Conservation (phyloP, 129 eudicot genomes). For the Helianthus annuus region HanXRQr2.0-SUNRISE NC_035439.2:112996017-112996516, state of each 20-base stretch:
- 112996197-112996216: slow-evolving; percentile 45
- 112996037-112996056: slow-evolving; percentile 43
- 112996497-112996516: slow-evolving; percentile 63
- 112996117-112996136: slow-evolving; percentile 74
- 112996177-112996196: slow-evolving; percentile 62
- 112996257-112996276: slow-evolving; percentile 34
- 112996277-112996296: slow-evolving; percentile 85
- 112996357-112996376: background rate
- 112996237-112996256: background rate
- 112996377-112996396: background rate
- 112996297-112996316: slow-evolving; percentile 79
- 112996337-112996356: slow-evolving; percentile 40
- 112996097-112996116: slow-evolving; percentile 64
- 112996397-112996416: slow-evolving; percentile 57
- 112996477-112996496: slow-evolving; percentile 77
- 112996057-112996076: slow-evolving; percentile 78
- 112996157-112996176: slow-evolving; percentile 64
- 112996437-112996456: slow-evolving; percentile 52
- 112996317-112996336: slow-evolving; percentile 69
- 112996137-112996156: slow-evolving; percentile 70
- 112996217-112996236: slow-evolving; percentile 12
- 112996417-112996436: slow-evolving; percentile 54
- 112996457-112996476: slow-evolving; percentile 62
- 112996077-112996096: slow-evolving; percentile 59
- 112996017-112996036: slow-evolving; percentile 39